A percentile compares a stretch with the other conserved stretches of the same genome.
Evolutionary conservation across 768 basidiomycete species (phyloP).

Genomic region (Xerocomellus chrysenteron): DNA sequence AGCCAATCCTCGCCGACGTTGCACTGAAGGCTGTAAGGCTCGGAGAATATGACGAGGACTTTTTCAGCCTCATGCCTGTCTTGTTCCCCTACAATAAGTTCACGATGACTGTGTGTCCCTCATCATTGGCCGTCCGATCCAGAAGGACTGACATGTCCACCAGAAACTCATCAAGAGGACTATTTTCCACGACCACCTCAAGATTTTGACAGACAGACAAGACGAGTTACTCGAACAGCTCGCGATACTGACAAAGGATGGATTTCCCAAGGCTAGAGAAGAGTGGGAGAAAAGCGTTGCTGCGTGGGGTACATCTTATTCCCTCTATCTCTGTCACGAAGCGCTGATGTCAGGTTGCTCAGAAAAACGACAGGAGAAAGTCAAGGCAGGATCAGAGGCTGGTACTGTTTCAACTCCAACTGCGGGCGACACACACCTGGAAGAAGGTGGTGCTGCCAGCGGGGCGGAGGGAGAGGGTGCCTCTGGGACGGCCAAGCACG

Average conservation of each 20-base stretch:
- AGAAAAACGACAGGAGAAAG: constrained; percentile 62
- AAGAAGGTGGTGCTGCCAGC: constrained; percentile 33
- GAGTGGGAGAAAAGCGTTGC: constrained; percentile 72
- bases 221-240: constrained; percentile 68
- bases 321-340: background rate
- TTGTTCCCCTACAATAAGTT: constrained; percentile 95
- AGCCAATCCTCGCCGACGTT: constrained; percentile 66
- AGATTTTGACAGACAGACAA: constrained; percentile 64
- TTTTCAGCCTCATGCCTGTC: constrained; percentile 84
- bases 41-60: constrained; percentile 90
- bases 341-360: background rate
- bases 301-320: constrained; percentile 58
- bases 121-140: background rate
- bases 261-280: constrained; percentile 67
- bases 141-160: constrained; percentile 6
- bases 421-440: constrained; percentile 22
- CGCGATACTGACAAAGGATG: constrained; percentile 55
- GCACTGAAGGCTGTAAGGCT: constrained; percentile 76
- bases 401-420: constrained; percentile 34
- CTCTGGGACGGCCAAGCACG: constrained; percentile 23
- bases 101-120: constrained; percentile 73
- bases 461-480: constrained; percentile 27
- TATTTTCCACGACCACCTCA: constrained; percentile 73
- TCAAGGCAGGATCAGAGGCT: constrained; percentile 34
- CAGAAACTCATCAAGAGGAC: constrained; percentile 93